A percentile compares a stretch with the other conserved stretches of the same genome.
phyloP scores from a whole-genome alignment of 768 basidiomycete genomes.

The Boletus speciosus region DNA sequence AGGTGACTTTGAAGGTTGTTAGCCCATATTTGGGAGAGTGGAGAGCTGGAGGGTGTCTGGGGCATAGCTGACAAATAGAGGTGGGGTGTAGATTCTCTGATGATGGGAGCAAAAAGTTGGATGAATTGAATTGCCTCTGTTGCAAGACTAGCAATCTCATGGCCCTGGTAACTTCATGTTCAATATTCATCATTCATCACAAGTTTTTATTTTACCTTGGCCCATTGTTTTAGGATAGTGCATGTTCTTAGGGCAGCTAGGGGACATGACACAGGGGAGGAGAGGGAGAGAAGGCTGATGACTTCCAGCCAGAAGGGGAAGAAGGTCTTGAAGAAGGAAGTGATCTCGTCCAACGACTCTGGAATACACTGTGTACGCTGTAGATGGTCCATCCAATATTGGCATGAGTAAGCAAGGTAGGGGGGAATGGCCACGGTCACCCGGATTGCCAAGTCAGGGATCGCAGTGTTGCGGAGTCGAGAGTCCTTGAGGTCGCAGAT shows the following conservation, averaged over 20 bases:
- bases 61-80: slow-evolving; percentile 40
- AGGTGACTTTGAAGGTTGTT: slow-evolving; percentile 16
- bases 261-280: slow-evolving; percentile 1
- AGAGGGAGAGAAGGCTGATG: slow-evolving; percentile 21
- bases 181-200: neutral
- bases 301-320: slow-evolving; percentile 41
- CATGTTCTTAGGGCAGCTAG: slow-evolving; percentile 12
- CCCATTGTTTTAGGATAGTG: slow-evolving; percentile 9
- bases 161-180: slow-evolving; percentile 7
- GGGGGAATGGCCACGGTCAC: slow-evolving; percentile 27
- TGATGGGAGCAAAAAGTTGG: slow-evolving; percentile 26
- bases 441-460: slow-evolving; percentile 14
- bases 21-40: slow-evolving; percentile 23
- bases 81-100: slow-evolving; percentile 33
- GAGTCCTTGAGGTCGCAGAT: slow-evolving; percentile 38
- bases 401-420: slow-evolving; percentile 35
- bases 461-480: slow-evolving; percentile 25
- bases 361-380: slow-evolving; percentile 7
- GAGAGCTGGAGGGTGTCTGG: slow-evolving; percentile 28
- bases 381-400: slow-evolving; percentile 36
- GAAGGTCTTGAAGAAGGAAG: slow-evolving; percentile 18
- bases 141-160: slow-evolving; percentile 13
- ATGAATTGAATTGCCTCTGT: slow-evolving; percentile 31
- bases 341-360: slow-evolving; percentile 13
- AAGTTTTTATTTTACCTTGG: slow-evolving; percentile 9